Evolutionary conservation across 805 yeast species (phyloP), one percentile per base, ranked within the genome.

Genomic region (Clavispora carvajalis): DNA sequence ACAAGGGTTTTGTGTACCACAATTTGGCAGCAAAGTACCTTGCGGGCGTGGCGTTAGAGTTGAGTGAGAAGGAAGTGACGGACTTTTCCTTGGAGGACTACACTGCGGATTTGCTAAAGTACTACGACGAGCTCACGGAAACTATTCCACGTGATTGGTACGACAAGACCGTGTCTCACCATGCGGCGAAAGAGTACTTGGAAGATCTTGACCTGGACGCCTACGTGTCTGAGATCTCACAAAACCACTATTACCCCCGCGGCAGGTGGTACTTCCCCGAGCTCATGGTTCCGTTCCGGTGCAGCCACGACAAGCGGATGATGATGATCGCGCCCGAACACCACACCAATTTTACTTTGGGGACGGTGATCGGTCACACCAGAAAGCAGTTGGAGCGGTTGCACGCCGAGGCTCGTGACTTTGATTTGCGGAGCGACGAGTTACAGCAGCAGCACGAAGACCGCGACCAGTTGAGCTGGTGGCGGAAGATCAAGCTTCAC

Each of bases 1-100:
- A 80, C 51, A 74, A 77, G 9, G 74, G 71, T 0, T 77, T 73
- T 41, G 63, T 65, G 15, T 63, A 63, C 38, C 89, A 83, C 46
- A 74, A 73, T 45, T 65, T 76, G 17, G 54, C 80, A 40, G 78
- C 87, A 1, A 79, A 77, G 50, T 78, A 76, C 55, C 60, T 76
- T 39, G 85, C 89, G 0, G 61, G 82, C 33, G 55, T 80, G 9
- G 62, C 73, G 1, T 59, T 83, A 42, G 69, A 71, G 37, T 54
- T 82, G 37, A 66, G 76, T 50, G 85, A 82, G 47, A 71, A 66
- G 37, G 85, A 80, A 52, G 67, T 85, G 1, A 58, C 81, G 8
- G 67, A 65, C 23, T 70, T 79, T 40, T 62, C 63, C n/a, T 53
- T 76, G 1, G 44, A 55, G 5, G 71, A 71, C 33, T 82, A 81